phyloP scores from a whole-genome alignment of 2,329 filamentous ascomycete genomes.

The Sphaerulina populicola region DNA sequence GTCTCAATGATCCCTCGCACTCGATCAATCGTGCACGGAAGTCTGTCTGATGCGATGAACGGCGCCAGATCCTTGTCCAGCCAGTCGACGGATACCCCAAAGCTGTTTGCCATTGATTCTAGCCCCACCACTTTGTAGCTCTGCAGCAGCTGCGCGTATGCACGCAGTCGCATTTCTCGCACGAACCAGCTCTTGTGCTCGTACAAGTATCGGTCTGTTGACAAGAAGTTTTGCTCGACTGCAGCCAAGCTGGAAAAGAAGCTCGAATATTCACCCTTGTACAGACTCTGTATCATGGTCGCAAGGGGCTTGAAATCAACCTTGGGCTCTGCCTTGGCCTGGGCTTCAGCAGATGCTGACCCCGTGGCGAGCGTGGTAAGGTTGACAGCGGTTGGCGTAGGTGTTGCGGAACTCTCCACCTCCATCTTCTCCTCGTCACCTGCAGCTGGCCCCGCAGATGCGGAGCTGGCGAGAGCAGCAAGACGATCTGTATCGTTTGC shows the following conservation, averaged over 20 bases:
- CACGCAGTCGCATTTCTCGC: slow-evolving; percentile 91
- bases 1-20: slow-evolving; percentile 97
- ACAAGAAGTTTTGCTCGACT: slow-evolving; percentile 90
- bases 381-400: slow-evolving; percentile 67
- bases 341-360: slow-evolving; percentile 46
- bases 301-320: slow-evolving; percentile 86
- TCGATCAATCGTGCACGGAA: slow-evolving; percentile 94
- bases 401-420: slow-evolving; percentile 24
- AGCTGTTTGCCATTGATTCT: slow-evolving; percentile 92
- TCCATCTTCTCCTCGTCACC: slow-evolving; percentile 63
- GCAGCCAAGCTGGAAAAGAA: slow-evolving; percentile 86
- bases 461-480: slow-evolving; percentile 67
- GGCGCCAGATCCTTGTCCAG: slow-evolving; percentile 90
- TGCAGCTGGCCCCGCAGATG: slow-evolving; percentile 71
- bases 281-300: slow-evolving; percentile 80
- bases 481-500: slow-evolving; percentile 75
- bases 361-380: slow-evolving; percentile 68
- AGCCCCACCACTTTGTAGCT: slow-evolving; percentile 96
- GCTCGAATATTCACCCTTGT: slow-evolving; percentile 84
- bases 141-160: slow-evolving; percentile 93
- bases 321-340: slow-evolving; percentile 68
- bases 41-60: slow-evolving; percentile 90
- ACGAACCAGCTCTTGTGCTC: slow-evolving; percentile 98
- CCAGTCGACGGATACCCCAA: slow-evolving; percentile 94
- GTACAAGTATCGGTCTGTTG: slow-evolving; percentile 85